Base-by-base conservation (phyloP, 2,329 filamentous ascomycete species). In the Phaeosphaeriaceae sp. region DNA sequence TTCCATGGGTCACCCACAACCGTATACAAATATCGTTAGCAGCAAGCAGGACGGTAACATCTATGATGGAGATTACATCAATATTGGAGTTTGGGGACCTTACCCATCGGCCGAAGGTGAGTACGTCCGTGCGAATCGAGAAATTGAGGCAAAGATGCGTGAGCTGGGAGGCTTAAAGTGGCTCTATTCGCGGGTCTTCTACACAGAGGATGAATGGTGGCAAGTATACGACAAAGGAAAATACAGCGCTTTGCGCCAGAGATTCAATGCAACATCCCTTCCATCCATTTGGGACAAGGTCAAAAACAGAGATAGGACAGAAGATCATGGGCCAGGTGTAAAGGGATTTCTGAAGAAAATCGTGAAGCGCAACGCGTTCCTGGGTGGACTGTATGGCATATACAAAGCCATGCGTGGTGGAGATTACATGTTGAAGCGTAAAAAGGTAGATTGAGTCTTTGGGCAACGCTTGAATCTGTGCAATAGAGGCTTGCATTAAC, bases 161-260 rank as follows among this genome's bases (percentile, higher is more conserved):
- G 79, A 84, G 56, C 81, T 94, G 1, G 86, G 86, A 38, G 91
- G 90, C 2, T 84, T 88, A 77, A 95, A 95, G 76, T 94, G 90
- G 88, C 77, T 95, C 11, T 95, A 96, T 72, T 90, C 90, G 2
- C 88, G 93, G 64, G 88, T 89, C 0, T 95, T 92, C 75, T 94
- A 94, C 71, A 81, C 82, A n/a, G 82, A 88, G 65, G 75, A 81
- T 0, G 84, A 89, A 65, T 91, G 89, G 73, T 89, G 86, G 86
- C 63, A 74, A 28, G 77, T 85, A 42, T 89, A 89, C 68, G 78
- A 83, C 40, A 72, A 76, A 35, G 62, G 67, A 16, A 84, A 80
- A 80, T 90, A 91, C 68, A 81, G 88, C 26, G 75, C 65, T 1
- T 74, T 91, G 58, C 76, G 88, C 13, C 53, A 65, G 18, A 88